Conservation (phyloP, 179 eudicot genomes). For the Silene noctiflora region DNA sequence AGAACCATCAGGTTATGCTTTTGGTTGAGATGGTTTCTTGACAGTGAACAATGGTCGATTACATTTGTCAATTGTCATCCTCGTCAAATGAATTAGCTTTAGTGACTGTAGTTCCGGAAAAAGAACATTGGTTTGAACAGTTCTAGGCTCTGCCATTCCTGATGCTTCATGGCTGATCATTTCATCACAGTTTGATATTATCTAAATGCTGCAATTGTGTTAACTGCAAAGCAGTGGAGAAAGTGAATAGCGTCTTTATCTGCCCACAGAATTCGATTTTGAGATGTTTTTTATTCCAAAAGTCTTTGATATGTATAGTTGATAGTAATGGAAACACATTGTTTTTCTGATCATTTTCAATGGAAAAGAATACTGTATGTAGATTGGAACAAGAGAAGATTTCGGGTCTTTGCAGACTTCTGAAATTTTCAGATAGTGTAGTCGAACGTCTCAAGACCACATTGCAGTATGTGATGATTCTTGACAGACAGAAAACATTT, state of each 20-base stretch:
- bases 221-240: constrained; percentile 19
- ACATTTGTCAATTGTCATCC: constrained; percentile 15
- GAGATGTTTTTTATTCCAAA: constrained; percentile 23
- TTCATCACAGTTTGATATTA: constrained; percentile 24
- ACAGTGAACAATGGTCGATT: constrained; percentile 11
- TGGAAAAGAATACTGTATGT: constrained; percentile 15
- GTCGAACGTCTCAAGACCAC: constrained; percentile 16
- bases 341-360: background rate
- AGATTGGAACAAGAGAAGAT: constrained; percentile 18
- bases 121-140: constrained; percentile 6
- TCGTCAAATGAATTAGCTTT: constrained; percentile 21
- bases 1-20: no score
- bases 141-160: background rate
- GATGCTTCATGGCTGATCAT: constrained; percentile 13
- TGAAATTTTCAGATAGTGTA: constrained; percentile 8
- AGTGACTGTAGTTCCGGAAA: constrained; percentile 24
- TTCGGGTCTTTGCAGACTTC: constrained; percentile 19
- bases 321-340: constrained; percentile 14
- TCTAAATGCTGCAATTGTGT: constrained; percentile 27
- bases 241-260: constrained; percentile 21
- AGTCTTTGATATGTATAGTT: constrained; percentile 20
- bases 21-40: no score
- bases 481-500: constrained; percentile 13
- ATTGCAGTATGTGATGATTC: constrained; percentile 21
- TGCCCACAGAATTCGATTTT: constrained; percentile 19